These are phyloP conservation scores for Penicillium paxilli DNA, from an alignment of 495 filamentous ascomycete genomes.

Conservation along the genomic window DNA sequence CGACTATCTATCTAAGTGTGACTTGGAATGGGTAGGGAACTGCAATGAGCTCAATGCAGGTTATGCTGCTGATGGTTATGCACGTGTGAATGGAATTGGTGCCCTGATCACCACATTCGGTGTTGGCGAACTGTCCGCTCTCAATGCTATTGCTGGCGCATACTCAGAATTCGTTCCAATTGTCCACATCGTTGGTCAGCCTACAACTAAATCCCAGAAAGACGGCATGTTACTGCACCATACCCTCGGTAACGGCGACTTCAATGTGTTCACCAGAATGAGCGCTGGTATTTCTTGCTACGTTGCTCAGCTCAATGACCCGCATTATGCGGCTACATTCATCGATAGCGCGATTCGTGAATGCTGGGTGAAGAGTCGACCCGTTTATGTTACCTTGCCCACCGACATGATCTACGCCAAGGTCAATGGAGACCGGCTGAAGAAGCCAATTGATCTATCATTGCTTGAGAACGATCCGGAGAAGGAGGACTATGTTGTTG, in stretches of 20 bases:
- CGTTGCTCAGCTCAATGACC: conserved; percentile 66
- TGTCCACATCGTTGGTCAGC: conserved; percentile 66
- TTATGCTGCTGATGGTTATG: conserved; percentile 74
- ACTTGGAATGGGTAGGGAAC: conserved; percentile 66
- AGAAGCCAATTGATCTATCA: conserved; percentile 66
- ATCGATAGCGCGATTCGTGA: conserved; percentile 81
- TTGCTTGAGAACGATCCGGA: conserved; percentile 65
- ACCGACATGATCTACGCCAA: conserved; percentile 83
- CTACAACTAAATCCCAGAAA: conserved; percentile 48
- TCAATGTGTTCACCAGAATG: conserved; percentile 83
- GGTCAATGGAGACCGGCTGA: conserved; percentile 69
- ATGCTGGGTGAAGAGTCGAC: conserved; percentile 72
- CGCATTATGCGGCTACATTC: conserved; percentile 64
- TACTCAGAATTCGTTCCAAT: conserved; percentile 63
- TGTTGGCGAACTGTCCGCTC: conserved; percentile 66
- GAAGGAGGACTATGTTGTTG: conserved; percentile 81
- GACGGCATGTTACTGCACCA: conserved; percentile 79
- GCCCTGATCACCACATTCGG: conserved; percentile 70
- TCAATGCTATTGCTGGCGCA: conserved; percentile 68
- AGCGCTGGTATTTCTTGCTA: conserved; percentile 68
- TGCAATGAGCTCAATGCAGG: conserved; percentile 72
- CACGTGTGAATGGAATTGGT: conserved; percentile 64
- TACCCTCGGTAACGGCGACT: conserved; percentile 89
- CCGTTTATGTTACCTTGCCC: conserved; percentile 84
- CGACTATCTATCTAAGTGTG: conserved; percentile 60